Evolutionary conservation across 306 rosid genomes (phyloP).

Genomic region (Trifolium dubium): DNA sequence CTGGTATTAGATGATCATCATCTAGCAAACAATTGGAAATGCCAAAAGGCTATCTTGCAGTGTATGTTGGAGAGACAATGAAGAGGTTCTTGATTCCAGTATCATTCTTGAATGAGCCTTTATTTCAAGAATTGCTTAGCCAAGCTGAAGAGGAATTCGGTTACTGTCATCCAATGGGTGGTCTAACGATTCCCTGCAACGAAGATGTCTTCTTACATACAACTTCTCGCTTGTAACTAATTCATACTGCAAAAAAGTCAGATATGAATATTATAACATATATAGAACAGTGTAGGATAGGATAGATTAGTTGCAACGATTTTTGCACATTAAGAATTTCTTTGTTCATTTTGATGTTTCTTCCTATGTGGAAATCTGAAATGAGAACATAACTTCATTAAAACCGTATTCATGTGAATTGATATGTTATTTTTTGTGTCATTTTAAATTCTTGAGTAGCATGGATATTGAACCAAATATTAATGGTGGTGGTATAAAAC

Average conservation of each 20-base stretch:
- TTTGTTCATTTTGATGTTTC: slow-evolving; percentile 10
- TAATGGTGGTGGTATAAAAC: neutral
- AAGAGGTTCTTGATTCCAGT: slow-evolving; percentile 53
- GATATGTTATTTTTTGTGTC: neutral
- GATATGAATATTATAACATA: neutral
- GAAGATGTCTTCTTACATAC: slow-evolving; percentile 48
- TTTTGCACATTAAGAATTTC: slow-evolving; percentile 7
- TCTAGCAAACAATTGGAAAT: slow-evolving; percentile 38
- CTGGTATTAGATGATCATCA: slow-evolving; percentile 39
- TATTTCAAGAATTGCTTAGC: slow-evolving; percentile 47
- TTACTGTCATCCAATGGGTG: slow-evolving; percentile 58
- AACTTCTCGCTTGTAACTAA: slow-evolving; percentile 35
- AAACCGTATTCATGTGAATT: slow-evolving; percentile 1
- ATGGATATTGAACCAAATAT: neutral
- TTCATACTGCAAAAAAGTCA: neutral
- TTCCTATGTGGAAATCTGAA: slow-evolving; percentile 2
- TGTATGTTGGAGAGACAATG: slow-evolving; percentile 57
- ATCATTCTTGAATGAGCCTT: slow-evolving; percentile 49
- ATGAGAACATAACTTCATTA: neutral
- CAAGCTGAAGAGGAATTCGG: slow-evolving; percentile 59
- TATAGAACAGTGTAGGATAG: neutral
- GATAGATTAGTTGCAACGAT: slow-evolving; percentile 24
- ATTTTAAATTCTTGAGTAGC: neutral
- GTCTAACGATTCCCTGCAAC: slow-evolving; percentile 56
- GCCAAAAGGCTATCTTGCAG: slow-evolving; percentile 56